Evolutionary conservation across 805 yeast species (phyloP), one percentile per base, ranked within the genome.

Genomic region (Yamadazyma ubonensis): DNA sequence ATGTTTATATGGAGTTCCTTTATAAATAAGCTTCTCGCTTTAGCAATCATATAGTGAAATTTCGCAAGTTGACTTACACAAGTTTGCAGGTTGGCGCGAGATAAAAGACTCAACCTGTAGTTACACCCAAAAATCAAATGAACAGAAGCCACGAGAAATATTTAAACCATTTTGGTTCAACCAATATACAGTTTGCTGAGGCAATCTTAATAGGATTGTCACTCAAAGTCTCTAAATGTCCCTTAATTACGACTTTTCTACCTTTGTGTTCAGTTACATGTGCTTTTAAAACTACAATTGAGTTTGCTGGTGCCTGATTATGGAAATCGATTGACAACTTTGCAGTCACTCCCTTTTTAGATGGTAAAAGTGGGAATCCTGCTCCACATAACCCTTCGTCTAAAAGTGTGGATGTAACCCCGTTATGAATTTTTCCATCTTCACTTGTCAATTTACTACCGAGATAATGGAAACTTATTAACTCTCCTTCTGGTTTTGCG

Each of bases 81-180:
- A n/a, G n/a, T n/a, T n/a, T n/a, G n/a, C n/a, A n/a, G n/a, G n/a
- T n/a, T n/a, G n/a, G n/a, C n/a, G n/a, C n/a, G n/a, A n/a, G n/a
- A n/a, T n/a, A n/a, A n/a, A n/a, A n/a, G n/a, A n/a, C n/a, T n/a
- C n/a, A n/a, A n/a, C n/a, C n/a, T n/a, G n/a, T n/a, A n/a, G n/a
- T n/a, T n/a, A n/a, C n/a, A n/a, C n/a, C n/a, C n/a, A n/a, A n/a
- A n/a, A 11, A 17, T 18, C 16, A 41, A 10, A 39, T 36, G 28
- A 40, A 40, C 28, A 26, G 43, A 4, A 66, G 45, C 74, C 74
- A 70, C n/a, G 58, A 56, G 39, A 86, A 63, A 54, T 79, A 86
- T 54, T 78, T 83, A 63, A 86, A 86, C 96, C 96, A 88, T 48
- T 71, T 80, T 3, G 96, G 96, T 54, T 88, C 95, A 2, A 88